Base-by-base conservation (phyloP, 208 protist species). In the Acanthamoeba royreba region DNA sequence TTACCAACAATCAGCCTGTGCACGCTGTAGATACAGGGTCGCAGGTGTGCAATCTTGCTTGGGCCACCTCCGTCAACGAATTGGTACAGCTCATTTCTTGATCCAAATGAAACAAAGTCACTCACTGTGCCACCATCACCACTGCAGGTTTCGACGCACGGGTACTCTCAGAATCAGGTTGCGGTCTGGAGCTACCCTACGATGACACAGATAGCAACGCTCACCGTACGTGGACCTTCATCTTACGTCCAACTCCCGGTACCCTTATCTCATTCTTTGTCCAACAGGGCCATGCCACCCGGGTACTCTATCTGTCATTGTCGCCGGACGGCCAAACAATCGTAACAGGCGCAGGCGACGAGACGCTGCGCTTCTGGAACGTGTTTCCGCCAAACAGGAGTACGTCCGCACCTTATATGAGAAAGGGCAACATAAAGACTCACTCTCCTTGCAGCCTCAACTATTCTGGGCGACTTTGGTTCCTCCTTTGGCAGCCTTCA, bases 291-390 rank as follows among this genome's bases (percentile, higher is more conserved):
- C 92, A 93, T 22, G 35, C 47, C 46, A 72, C 43, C 31, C 69
- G 97, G 28, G 97, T 98, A 1, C 88, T 98, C 0, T 98, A 98
- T 93, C 93, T 98, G 3, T 90, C 98, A 1, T 93, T 98, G 58
- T 98, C 96, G 2, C 98, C 98, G 4, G 97, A 98, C 87, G 97
- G 97, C 0, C 95, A 97, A 88, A 97, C 97, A 0, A 95, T 98
- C 38, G 98, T 99, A 4, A 99, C 99, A 9, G 99, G 99, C 2
- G 99, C 99, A 0, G 99, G 98, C 28, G 99, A 99, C 94, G 98
- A 99, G 94, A 99, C 98, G 40, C 98, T 99, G 61, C 98, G 99
- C 77, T 99, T 98, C 88, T 98, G 98, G 97, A 74, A 63, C 58
- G 85, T 91, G n/a, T 91, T 91, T 35, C 85, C 85, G 38, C 45